phyloP scores from a whole-genome alignment of 345 rosid genomes.

The Odontarrhena argentea region DNA sequence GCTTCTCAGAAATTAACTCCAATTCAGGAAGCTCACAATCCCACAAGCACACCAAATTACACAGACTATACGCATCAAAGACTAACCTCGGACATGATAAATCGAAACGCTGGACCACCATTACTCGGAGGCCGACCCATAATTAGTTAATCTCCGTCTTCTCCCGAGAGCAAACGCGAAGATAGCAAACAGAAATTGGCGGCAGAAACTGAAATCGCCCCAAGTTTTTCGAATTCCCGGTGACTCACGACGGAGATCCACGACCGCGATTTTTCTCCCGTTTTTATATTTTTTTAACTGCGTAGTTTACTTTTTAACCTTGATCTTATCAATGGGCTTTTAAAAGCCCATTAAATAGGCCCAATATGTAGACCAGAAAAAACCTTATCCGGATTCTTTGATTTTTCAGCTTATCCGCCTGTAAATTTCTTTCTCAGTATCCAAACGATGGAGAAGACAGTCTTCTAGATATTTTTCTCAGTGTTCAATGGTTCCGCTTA shows the following conservation, averaged over 20 bases:
- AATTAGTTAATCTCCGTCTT: slow-evolving; percentile 19
- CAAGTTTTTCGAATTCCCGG: slow-evolving; percentile 33
- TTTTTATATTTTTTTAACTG: slow-evolving; percentile 1
- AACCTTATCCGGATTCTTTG: slow-evolving; percentile 45
- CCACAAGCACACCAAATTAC: slow-evolving; percentile 9
- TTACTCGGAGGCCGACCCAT: slow-evolving; percentile 98
- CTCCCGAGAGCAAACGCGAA: not conserved
- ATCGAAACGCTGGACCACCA: slow-evolving; percentile 98
- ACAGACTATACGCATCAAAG: slow-evolving; percentile 1
- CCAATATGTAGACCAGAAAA: slow-evolving; percentile 1
- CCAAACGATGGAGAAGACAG: slow-evolving; percentile 40
- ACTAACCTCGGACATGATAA: slow-evolving; percentile 67
- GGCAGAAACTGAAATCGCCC: slow-evolving; percentile 21
- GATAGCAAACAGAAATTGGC: slow-evolving; percentile 9
- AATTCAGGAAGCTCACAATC: slow-evolving; percentile 7
- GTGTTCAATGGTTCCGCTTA: slow-evolving; percentile 54
- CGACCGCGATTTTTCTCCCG: slow-evolving; percentile 9
- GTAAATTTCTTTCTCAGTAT: slow-evolving; percentile 20
- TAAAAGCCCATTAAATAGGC: slow-evolving; percentile 5
- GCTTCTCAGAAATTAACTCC: not conserved
- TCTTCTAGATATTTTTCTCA: not conserved
- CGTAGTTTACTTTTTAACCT: not conserved
- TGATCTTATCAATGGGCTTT: not conserved
- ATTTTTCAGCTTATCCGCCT: slow-evolving; percentile 28
- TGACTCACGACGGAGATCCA: slow-evolving; percentile 26